Evolutionary conservation across 352 stramenopile species (phyloP), one percentile per base, ranked within the genome.

Genomic region (Globisporangium abappressorium): DNA sequence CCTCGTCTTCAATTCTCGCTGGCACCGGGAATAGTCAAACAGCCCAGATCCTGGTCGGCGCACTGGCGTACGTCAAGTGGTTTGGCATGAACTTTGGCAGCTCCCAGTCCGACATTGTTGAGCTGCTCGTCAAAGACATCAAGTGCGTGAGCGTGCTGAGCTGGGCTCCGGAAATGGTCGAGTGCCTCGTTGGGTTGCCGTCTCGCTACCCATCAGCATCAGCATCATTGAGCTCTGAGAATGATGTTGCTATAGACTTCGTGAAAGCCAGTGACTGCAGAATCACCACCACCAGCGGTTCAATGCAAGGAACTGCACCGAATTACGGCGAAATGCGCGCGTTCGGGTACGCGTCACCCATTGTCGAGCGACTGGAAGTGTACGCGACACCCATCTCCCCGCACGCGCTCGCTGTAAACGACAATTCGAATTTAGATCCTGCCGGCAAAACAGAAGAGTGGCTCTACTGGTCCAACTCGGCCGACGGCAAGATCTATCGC

Each of bases 381-480:
- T 54, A 72, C 11, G 46, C 65, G 15, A 68, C 55, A 12, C 69
- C 64, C n/a, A 59, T 91, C 11, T 64, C 76, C 9, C 83, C 85
- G 2, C 81, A 87, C 7, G 79, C 85, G 4, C 63, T 92, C 22
- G 73, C 68, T 7, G 70, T 91, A 20, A 76, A 85, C 22, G 69
- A 79, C 69, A 57, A 43, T 8, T 51, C 43, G 43, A 24, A 12
- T n/a, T 28, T 7, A 15, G n/a, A 28, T 2, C 2, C 49, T 6
- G 24, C 43, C 33, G 20, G 14, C 24, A 73, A 24, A 56, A 61
- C 24, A 28, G 33, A 65, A 38, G 24, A 80, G 47, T 86, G 78
- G 71, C 64, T 93, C 4, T 92, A 88, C 66, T 93, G 85, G 85
- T 86, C 83, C 34, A 93, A 92, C 53, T 85, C 83, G 6, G 70